Evolutionary conservation across 1,139 yeast species (phyloP).

Genomic region (Meyerozyma sp.): DNA sequence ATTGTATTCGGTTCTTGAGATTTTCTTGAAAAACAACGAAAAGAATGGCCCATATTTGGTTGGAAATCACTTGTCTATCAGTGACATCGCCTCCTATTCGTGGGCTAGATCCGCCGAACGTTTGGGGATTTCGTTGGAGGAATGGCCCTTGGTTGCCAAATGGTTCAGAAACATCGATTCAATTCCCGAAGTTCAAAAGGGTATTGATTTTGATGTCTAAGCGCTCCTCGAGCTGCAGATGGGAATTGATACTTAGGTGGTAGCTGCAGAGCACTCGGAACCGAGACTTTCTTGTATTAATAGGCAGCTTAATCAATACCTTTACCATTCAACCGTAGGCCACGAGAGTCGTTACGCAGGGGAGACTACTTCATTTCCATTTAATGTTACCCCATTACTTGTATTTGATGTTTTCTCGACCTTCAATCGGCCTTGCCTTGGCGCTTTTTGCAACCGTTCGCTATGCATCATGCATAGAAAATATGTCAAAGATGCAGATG

Average conservation of each 20-base stretch:
- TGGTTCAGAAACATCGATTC: conserved; percentile 40
- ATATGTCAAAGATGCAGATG: too few species aligned
- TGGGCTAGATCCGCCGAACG: conserved; percentile 21
- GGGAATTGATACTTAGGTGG: background rate
- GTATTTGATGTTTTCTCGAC: too few species aligned
- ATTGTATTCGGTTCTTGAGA: conserved; percentile 49
- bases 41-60: conserved; percentile 48
- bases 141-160: conserved; percentile 37
- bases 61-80: conserved; percentile 50
- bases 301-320: too few species aligned
- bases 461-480: too few species aligned
- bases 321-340: too few species aligned
- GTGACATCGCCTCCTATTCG: conserved; percentile 45
- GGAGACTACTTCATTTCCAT: too few species aligned
- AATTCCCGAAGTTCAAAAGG: conserved; percentile 34
- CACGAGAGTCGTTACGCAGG: too few species aligned
- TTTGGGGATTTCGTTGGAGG: conserved; percentile 30
- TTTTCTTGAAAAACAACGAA: conserved; percentile 30
- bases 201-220: conserved; percentile 8
- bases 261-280: too few species aligned
- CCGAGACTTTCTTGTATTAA: too few species aligned
- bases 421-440: too few species aligned
- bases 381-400: too few species aligned
- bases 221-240: background rate
- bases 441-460: too few species aligned